A percentile compares a stretch with the other conserved stretches of the same genome.
phyloP scores from a whole-genome alignment of 2,329 filamentous ascomycete genomes.

The Venturia aucupariae region DNA sequence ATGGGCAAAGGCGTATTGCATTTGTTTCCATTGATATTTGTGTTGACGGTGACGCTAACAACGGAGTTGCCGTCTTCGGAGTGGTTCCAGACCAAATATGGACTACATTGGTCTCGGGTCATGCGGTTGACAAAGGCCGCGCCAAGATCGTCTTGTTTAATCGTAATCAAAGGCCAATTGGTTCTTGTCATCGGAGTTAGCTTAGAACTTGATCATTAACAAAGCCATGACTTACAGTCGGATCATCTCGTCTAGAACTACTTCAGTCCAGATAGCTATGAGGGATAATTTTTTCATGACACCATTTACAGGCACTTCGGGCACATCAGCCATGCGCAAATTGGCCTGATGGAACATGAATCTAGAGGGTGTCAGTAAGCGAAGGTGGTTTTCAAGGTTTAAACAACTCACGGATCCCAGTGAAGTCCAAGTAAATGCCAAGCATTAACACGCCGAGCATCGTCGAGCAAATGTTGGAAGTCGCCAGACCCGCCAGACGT shows the following conservation, averaged over 20 bases:
- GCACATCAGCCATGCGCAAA: slow-evolving; percentile 40
- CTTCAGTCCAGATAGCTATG: slow-evolving; percentile 49
- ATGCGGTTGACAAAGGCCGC: slow-evolving; percentile 43
- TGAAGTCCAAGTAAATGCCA: slow-evolving; percentile 48
- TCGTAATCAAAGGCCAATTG: slow-evolving; percentile 44
- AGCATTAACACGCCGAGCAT: slow-evolving; percentile 45
- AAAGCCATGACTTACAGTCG: slow-evolving; percentile 30
- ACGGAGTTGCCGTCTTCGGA: slow-evolving; percentile 36
- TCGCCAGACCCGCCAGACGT: slow-evolving; percentile 47
- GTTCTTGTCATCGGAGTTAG: slow-evolving; percentile 19
- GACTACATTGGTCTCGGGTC: slow-evolving; percentile 44
- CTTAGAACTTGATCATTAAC: not conserved
- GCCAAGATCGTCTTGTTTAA: slow-evolving; percentile 49
- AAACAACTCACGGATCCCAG: slow-evolving; percentile 35
- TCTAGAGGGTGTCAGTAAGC: slow-evolving; percentile 8
- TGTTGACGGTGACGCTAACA: slow-evolving; percentile 40
- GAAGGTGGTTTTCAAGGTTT: not conserved
- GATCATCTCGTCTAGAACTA: slow-evolving; percentile 43
- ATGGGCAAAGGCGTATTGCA: slow-evolving; percentile 46
- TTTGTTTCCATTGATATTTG: slow-evolving; percentile 37
- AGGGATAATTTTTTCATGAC: slow-evolving; percentile 40
- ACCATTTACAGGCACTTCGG: slow-evolving; percentile 40
- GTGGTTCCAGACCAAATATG: slow-evolving; percentile 39
- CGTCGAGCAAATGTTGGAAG: slow-evolving; percentile 42
- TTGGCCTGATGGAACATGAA: slow-evolving; percentile 61